phyloP scores from a whole-genome alignment of 2,329 filamentous ascomycete species.

The Emericellopsis atlantica region DNA sequence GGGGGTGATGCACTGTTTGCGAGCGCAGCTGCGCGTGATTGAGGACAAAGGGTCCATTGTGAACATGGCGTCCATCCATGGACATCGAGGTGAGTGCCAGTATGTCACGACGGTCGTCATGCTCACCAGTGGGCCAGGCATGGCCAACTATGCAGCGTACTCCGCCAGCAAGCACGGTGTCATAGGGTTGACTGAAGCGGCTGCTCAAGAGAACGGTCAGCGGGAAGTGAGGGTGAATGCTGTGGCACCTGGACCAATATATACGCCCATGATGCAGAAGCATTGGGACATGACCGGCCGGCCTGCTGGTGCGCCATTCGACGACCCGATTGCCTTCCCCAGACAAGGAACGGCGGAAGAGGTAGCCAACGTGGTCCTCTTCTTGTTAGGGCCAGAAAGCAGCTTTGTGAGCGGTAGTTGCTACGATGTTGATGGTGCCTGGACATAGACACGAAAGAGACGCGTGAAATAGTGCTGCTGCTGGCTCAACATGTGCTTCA shows the following conservation, averaged over 20 bases:
- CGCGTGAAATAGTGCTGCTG: no score
- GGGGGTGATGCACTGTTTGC: slow-evolving; percentile 37
- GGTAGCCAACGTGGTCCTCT: slow-evolving; percentile 19
- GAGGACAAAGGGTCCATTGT: slow-evolving; percentile 41
- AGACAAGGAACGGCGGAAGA: slow-evolving; percentile 29
- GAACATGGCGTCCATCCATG: slow-evolving; percentile 35
- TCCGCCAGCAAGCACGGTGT: slow-evolving; percentile 25
- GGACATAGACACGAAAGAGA: slow-evolving; percentile 6
- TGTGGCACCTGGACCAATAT: slow-evolving; percentile 34
- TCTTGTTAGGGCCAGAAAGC: slow-evolving; percentile 21
- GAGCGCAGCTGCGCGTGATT: slow-evolving; percentile 27
- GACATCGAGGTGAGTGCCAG: slow-evolving; percentile 26
- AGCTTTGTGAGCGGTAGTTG: slow-evolving; percentile 21
- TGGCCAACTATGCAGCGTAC: slow-evolving; percentile 21
- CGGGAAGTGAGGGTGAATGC: slow-evolving; percentile 32
- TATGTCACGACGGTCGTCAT: background rate
- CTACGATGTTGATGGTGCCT: slow-evolving; percentile 33
- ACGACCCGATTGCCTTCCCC: slow-evolving; percentile 26
- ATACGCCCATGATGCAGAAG: slow-evolving; percentile 35
- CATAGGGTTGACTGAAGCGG: slow-evolving; percentile 20
- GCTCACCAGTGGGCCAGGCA: slow-evolving; percentile 10
- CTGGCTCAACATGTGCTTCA: no score
- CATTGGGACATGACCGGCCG: slow-evolving; percentile 20
- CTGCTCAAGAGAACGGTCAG: slow-evolving; percentile 24
- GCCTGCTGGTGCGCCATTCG: slow-evolving; percentile 23